A percentile compares a stretch with the other conserved stretches of the same genome.
phyloP scores from a whole-genome alignment of 2,329 filamentous ascomycete species.

The Fusarium citri region DNA sequence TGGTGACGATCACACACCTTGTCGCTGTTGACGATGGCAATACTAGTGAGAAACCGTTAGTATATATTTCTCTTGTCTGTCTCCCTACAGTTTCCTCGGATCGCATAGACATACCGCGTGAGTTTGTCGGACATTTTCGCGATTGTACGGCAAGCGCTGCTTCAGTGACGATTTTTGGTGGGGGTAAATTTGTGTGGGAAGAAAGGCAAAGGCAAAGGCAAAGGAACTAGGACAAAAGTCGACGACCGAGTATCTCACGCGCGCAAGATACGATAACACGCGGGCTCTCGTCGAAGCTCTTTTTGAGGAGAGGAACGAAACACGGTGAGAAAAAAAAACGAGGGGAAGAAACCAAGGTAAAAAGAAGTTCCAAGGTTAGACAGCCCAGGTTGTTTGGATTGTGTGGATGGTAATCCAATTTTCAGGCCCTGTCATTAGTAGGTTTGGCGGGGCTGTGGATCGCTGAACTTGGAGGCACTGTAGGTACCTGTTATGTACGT shows the following conservation, averaged over 20 bases:
- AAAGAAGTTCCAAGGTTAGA: conserved; percentile 30
- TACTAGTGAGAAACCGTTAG: conserved; percentile 68
- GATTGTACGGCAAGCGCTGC: conserved; percentile 31
- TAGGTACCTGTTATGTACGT: neutral
- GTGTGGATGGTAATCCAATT: conserved; percentile 40
- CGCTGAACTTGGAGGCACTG: neutral
- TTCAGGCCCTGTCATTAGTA: conserved; percentile 32
- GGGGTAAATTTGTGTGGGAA: conserved; percentile 31
- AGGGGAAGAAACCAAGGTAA: conserved; percentile 25
- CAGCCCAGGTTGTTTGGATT: conserved; percentile 16
- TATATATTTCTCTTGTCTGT: neutral
- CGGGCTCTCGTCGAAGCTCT: conserved; percentile 41
- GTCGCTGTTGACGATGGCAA: conserved; percentile 98
- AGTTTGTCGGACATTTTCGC: conserved; percentile 89
- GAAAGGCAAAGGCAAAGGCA: neutral
- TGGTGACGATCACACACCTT: conserved; percentile 66
- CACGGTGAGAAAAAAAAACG: conserved; percentile 26
- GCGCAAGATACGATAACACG: conserved; percentile 37
- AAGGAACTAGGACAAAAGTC: conserved; percentile 11
- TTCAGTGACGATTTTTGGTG: conserved; percentile 37
- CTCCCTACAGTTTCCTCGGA: neutral
- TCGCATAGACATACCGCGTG: conserved; percentile 77
- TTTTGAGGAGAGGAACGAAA: conserved; percentile 21
- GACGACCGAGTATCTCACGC: conserved; percentile 29
- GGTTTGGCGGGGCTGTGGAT: conserved; percentile 45